phyloP scores from a whole-genome alignment of 1,139 yeast species.

The Zygoascus meyerae region DNA sequence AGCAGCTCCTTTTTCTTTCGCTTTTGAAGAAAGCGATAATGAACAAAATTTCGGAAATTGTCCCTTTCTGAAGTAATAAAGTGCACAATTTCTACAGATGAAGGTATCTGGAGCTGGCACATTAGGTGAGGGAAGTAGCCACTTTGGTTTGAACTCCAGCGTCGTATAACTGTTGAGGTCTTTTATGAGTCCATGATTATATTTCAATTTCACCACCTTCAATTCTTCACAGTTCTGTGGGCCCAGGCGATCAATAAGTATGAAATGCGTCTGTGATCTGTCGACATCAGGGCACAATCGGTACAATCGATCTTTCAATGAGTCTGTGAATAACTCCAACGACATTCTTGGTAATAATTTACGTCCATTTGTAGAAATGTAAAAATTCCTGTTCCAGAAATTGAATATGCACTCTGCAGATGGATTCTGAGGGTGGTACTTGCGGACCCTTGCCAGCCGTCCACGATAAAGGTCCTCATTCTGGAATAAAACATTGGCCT shows the following conservation, averaged over 20 bases:
- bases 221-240: not conserved
- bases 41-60: conserved; percentile 33
- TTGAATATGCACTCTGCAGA: not conserved
- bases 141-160: conserved; percentile 43
- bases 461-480: conserved; percentile 13
- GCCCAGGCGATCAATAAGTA: conserved; percentile 18
- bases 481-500: conserved; percentile 24
- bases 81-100: conserved; percentile 43
- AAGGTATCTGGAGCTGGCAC: conserved; percentile 29
- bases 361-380: too few relatives aligned
- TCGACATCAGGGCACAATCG: conserved; percentile 11
- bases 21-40: conserved; percentile 24
- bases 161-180: conserved; percentile 10
- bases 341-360: conserved; percentile 12
- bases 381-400: conserved; percentile 2
- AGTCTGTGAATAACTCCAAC: conserved; percentile 13
- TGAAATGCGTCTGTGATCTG: conserved; percentile 16
- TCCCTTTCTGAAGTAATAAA: conserved; percentile 28
- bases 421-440: conserved; percentile 14
- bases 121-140: conserved; percentile 36
- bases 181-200: conserved; percentile 5
- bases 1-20: too few relatives aligned
- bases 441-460: conserved; percentile 24
- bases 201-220: not conserved
- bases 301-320: not conserved